Percentiles rank a stretch among this genome's conserved stretches.
These are phyloP conservation scores for Bipolaris victoriae DNA, from an alignment of 2,329 filamentous ascomycete genomes.

Conservation along the genomic window DNA sequence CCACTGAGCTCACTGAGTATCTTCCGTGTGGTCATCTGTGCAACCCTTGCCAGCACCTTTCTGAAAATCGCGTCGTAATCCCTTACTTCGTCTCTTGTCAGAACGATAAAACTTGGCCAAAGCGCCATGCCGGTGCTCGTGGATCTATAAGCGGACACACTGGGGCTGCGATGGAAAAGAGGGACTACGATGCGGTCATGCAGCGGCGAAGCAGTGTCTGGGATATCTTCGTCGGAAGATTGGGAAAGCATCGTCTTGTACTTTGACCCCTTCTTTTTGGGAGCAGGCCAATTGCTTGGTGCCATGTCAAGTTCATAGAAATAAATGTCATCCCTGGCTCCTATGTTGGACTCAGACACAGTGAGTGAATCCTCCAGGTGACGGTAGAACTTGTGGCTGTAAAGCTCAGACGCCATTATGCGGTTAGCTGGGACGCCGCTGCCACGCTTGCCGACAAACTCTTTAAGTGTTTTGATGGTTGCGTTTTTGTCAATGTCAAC, in stretches of 20 bases:
- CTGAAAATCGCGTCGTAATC: slow-evolving; percentile 75
- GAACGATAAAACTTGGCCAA: slow-evolving; percentile 72
- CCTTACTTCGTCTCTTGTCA: slow-evolving; percentile 74
- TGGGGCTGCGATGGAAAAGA: slow-evolving; percentile 66
- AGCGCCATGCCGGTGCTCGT: slow-evolving; percentile 45
- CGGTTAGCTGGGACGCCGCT: slow-evolving; percentile 61
- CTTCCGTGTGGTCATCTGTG: slow-evolving; percentile 74
- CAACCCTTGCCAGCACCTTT: slow-evolving; percentile 78
- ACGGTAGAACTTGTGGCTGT: slow-evolving; percentile 84
- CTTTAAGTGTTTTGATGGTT: slow-evolving; percentile 71
- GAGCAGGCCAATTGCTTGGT: slow-evolving; percentile 77
- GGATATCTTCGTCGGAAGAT: slow-evolving; percentile 55
- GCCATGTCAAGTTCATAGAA: slow-evolving; percentile 78
- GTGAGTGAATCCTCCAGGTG: slow-evolving; percentile 71
- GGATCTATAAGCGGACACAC: slow-evolving; percentile 40
- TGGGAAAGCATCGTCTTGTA: slow-evolving; percentile 55
- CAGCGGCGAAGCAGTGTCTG: slow-evolving; percentile 64
- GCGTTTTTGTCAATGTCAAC: slow-evolving; percentile 82
- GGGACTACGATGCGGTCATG: slow-evolving; percentile 74
- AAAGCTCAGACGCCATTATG: slow-evolving; percentile 83
- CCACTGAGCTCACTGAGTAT: slow-evolving; percentile 62
- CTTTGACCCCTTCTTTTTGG: slow-evolving; percentile 56
- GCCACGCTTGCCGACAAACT: slow-evolving; percentile 63
- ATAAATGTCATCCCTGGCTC: slow-evolving; percentile 65
- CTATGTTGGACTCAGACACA: slow-evolving; percentile 74